Evolutionary conservation across 225 moss, liverwort and hornwort genomes (phyloP).

Genomic region (Bryum argenteum): DNA sequence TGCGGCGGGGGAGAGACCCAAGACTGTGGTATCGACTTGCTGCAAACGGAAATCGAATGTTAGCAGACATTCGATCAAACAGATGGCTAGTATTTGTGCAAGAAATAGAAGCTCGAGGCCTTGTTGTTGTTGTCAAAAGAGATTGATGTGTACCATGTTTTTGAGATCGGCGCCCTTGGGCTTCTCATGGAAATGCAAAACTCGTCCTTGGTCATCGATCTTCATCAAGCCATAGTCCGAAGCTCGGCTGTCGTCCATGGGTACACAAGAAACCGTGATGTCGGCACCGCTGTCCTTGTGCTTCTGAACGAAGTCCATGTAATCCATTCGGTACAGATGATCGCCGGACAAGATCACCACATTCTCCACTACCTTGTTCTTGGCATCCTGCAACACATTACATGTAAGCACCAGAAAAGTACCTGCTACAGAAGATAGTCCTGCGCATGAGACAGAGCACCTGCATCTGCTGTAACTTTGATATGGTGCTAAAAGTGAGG

Average conservation of each 20-base stretch:
- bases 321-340: conserved; percentile 61
- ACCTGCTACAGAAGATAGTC: background rate
- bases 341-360: conserved; percentile 57
- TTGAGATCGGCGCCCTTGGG: conserved; percentile 71
- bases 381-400: conserved; percentile 40
- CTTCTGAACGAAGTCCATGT: conserved; percentile 70
- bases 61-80: background rate
- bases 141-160: conserved; percentile 52
- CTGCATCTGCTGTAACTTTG: too few relatives aligned
- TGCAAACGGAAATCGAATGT: conserved; percentile 24
- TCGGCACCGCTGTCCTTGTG: conserved; percentile 80
- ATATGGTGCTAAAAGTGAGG: too few relatives aligned
- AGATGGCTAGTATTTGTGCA: background rate
- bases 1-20: conserved; percentile 77
- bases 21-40: conserved; percentile 87
- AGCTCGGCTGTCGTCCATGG: conserved; percentile 89
- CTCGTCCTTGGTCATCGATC: conserved; percentile 76
- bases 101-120: too few relatives aligned
- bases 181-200: conserved; percentile 82
- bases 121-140: background rate
- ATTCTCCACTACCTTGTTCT: conserved; percentile 53
- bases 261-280: conserved; percentile 79
- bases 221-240: conserved; percentile 94
- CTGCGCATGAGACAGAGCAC: too few relatives aligned
- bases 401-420: too few relatives aligned